Base-by-base conservation (phyloP, 2,329 filamentous ascomycete species). In the Tolypocladium endophyticum region DNA sequence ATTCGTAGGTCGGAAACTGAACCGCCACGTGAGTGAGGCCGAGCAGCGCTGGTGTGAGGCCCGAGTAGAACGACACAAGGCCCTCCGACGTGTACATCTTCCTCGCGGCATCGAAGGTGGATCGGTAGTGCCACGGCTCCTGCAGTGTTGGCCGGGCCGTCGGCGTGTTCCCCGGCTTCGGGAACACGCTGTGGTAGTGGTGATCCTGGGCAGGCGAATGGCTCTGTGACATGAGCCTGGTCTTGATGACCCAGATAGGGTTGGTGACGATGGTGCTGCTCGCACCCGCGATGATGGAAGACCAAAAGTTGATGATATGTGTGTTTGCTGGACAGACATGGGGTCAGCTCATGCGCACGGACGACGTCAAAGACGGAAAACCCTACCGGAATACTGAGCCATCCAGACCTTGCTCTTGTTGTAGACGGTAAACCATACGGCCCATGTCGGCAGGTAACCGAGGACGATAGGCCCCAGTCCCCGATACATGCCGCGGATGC, bases 241-340 rank as follows among this genome's bases (percentile, higher is more conserved):
- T 99, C 76, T 99, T 99, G 77, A 99, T 96, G 43, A 99, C 94
- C 94, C 94, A 99, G 62, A 99, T 99, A 0, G 94, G 94, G 73
- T 97, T 99, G 30, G 94, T 99, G 63, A 88, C 89, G 63, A 97
- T 82, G 4, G 94, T 99, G 65, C 92, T 97, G 76, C 89, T 96
- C 62, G 87, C 92, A 58, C 94, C 94, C 30, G 93, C 94, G 60
- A 92, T 83, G 62, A 99, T 85, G 12, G 94, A 96, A 28, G 94
- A 94, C 79, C 89, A 92, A 65, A 94, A 88, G 70, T 90, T 91
- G 68, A 93, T 84, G 53, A 91, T 72, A 76, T 90, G 87, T 69
- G 84, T 85, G 70, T 90, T 93, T 62, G 87, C 89, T 90, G 68
- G 50, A 41, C 18, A 35, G 50, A n/a, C 25, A 54, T 54, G 50